Base-by-base conservation (phyloP, 345 rosid genomes). In the Gynandropsis gynandra region DNA sequence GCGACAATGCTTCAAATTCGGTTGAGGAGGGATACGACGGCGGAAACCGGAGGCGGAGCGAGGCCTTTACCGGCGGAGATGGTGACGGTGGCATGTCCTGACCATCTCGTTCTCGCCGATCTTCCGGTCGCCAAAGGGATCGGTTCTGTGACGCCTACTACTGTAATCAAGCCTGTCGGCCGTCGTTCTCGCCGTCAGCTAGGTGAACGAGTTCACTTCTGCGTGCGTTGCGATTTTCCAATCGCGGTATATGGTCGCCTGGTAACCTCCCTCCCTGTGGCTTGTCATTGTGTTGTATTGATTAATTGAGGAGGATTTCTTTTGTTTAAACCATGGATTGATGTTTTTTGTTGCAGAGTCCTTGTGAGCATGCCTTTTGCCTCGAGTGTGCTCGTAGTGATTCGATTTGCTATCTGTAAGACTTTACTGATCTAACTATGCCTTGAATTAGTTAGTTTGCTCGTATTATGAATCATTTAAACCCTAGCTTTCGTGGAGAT, bases 111-210 rank as follows among this genome's bases (percentile, higher is more conserved):
- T 21, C 97, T 92, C 39, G 90, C 98, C 3, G 98, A 92, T 62
- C 98, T 92, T 45, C 97, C 95, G 0, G 97, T 92, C n/a, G 99
- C 94, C 0, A 88, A 92, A 73, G 93, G 99, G 34, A 81, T 92
- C 40, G 99, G 97, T 35, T 72, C 80, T 1, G 82, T 83, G 1
- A 77, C 88, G 18, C 75, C 81, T 9, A 69, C 88, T 45, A 72
- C 88, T 10, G 62, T 70, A 10, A 77, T 72, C 43, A 92, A 76
- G 59, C 72, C 80, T 24, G 75, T 83, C 1, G 97, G 95, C 46
- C 88, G 97, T 16, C 78, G 85, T 63, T 87, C 98, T 17, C 87
- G 95, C 18, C 87, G 98, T 24, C 95, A 77, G 66, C 78, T 88
- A 12, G 99, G 99, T 3, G 97, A 92, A 75, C 75, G 99, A 39